Conservation (phyloP, 1,139 yeast species). For the Hemisphaericaspora xylofermentans region DNA sequence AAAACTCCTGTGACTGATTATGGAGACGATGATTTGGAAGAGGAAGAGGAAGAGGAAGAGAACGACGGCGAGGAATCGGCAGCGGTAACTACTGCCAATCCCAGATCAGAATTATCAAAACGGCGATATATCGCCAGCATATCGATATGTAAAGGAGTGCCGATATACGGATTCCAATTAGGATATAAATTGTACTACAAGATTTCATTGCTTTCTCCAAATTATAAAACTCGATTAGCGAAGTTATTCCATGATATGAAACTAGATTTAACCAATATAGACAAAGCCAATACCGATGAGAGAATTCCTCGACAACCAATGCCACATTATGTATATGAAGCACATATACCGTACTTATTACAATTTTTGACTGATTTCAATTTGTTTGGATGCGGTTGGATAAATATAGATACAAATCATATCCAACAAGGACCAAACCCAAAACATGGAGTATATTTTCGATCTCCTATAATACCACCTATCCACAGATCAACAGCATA, state of each 20-base stretch:
- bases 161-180: conserved; percentile 79
- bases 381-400: conserved; percentile 81
- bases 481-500: conserved; percentile 5
- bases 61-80: conserved; percentile 9
- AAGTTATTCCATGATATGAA: conserved; percentile 56
- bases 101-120: conserved; percentile 5
- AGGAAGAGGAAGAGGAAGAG: conserved; percentile 8
- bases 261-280: conserved; percentile 19
- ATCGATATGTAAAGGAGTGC: conserved; percentile 68
- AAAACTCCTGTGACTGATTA: conserved; percentile 12
- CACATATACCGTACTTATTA: conserved; percentile 73
- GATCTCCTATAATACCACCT: conserved; percentile 34
- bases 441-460: conserved; percentile 27
- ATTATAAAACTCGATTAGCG: conserved; percentile 56
- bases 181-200: conserved; percentile 67
- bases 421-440: conserved; percentile 7
- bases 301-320: conserved; percentile 3
- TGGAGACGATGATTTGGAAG: conserved; percentile 12
- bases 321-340: conserved; percentile 49
- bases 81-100: too few species aligned
- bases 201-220: conserved; percentile 65
- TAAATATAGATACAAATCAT: conserved; percentile 32
- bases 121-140: conserved; percentile 62
- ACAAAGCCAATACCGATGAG: conserved; percentile 1
- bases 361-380: conserved; percentile 86